These are phyloP conservation scores for Paramecium caudatum DNA, from an alignment of 73 alveolate species.

Conservation along the genomic window DNA sequence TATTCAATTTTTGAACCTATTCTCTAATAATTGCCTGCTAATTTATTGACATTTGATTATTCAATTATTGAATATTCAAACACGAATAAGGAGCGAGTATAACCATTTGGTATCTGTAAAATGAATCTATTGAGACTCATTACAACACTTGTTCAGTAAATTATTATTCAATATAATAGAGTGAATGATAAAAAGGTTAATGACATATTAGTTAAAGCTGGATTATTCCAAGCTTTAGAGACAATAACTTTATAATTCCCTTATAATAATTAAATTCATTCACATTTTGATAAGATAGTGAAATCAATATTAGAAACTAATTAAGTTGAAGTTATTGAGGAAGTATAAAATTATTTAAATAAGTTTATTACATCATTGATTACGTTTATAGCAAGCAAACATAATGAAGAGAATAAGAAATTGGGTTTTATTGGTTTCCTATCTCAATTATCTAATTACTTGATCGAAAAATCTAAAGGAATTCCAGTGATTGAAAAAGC, in stretches of 20 bases:
- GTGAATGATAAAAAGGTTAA: not conserved
- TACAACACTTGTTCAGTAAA: not conserved
- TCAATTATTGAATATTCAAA: not conserved
- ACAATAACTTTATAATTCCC: not conserved
- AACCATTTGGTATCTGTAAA: not conserved
- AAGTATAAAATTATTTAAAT: not conserved
- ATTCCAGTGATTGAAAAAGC: not conserved
- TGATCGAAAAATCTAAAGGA: not conserved
- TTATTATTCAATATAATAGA: not conserved
- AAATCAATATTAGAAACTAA: not conserved
- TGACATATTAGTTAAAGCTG: not conserved
- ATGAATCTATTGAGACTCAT: not conserved
- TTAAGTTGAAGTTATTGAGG: not conserved
- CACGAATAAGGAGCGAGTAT: not conserved
- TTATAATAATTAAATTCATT: not conserved
- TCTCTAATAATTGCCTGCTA: not conserved
- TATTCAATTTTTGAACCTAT: not conserved
- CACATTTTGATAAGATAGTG: not conserved
- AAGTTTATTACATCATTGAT: not conserved
- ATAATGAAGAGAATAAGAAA: not conserved
- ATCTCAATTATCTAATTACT: not conserved
- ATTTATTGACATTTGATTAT: not conserved
- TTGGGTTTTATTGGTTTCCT: not conserved
- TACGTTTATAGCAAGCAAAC: not conserved
- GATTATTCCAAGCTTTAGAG: not conserved